Base-by-base conservation (phyloP, 2,329 filamentous ascomycete genomes). In the Fusarium pseudonygamai region DNA sequence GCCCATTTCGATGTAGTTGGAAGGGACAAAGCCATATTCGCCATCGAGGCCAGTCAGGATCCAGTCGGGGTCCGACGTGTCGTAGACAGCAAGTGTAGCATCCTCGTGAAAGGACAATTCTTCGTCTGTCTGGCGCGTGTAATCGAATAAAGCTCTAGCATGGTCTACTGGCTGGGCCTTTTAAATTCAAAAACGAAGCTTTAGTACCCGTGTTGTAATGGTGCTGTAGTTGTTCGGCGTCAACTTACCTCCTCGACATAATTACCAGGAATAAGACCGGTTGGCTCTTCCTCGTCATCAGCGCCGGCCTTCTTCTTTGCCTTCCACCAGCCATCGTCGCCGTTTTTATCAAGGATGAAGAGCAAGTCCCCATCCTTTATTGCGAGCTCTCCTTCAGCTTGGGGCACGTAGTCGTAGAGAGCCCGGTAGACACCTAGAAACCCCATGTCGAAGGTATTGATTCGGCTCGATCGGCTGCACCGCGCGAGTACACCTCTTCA, bases 131-230 rank as follows among this genome's bases (percentile, higher is more conserved):
- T 99, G 96, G 77, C 96, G 91, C 57, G 93, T 93, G 82, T 99
- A 99, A 82, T 99, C 96, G 85, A 96, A 99, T n/a, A 98, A 89
- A n/a, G 96, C 94, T 82, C 93, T 95, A 56, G 96, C 96, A 75
- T 92, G 88, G 70, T 90, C 86, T 70, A 89, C 83, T 30, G 93
- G 89, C 77, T 88, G 85, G 66, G 92, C 92, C 91, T 78, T 56
- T 37, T 28, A 28, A 28, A 34, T n/a, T 39, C 30, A 72, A 53
- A 12, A 30, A 30, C 37, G 32, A 46, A 20, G 28, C 18, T 28
- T 68, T 53, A 60, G 67, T 61, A 60, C 34, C 46, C 39, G 47
- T 47, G 47, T 30, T 28, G 39, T 36, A 45, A 46, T 40, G 22
- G 40, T 40, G 39, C 26, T 26, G 34, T 14, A 28, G 36, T 34